A percentile compares a stretch with the other conserved stretches of the same genome.
Conservation (phyloP, 768 basidiomycete genomes). For the Hemileccinum rubropunctum region DNA sequence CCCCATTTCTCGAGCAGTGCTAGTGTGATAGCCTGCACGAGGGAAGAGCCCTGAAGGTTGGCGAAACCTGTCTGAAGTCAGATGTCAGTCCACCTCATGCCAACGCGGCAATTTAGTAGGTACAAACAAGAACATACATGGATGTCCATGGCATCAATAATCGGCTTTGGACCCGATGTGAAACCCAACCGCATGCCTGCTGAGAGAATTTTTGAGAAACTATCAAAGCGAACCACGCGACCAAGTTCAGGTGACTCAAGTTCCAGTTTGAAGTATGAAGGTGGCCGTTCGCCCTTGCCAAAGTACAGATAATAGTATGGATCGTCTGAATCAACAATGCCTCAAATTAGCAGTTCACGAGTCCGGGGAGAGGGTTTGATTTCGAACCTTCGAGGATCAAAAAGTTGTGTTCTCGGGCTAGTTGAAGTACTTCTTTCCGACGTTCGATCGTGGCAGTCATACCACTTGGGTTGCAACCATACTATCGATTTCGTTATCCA, state of each 20-base stretch:
- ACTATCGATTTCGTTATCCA: constrained; percentile 37
- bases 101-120: constrained; percentile 11
- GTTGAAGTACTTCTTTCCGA: constrained; percentile 64
- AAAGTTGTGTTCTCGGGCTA: constrained; percentile 72
- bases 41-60: constrained; percentile 63
- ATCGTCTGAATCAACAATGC: constrained; percentile 50
- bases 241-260: constrained; percentile 63
- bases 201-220: constrained; percentile 79
- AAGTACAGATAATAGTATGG: constrained; percentile 81
- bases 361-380: background rate
- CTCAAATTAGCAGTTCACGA: background rate
- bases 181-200: constrained; percentile 82
- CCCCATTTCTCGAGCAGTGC: constrained; percentile 71
- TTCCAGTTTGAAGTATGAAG: constrained; percentile 84
- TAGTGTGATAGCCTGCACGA: constrained; percentile 61
- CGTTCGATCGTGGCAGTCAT: constrained; percentile 70
- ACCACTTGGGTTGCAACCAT: constrained; percentile 87
- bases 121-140: constrained; percentile 45
- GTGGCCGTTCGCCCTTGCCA: constrained; percentile 56
- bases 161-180: constrained; percentile 65
- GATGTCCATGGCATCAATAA: constrained; percentile 68
- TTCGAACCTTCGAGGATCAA: constrained; percentile 78
- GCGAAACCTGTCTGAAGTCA: constrained; percentile 56
- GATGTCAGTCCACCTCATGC: too few relatives aligned
- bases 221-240: constrained; percentile 85